These are phyloP conservation scores for Sphagnum magellanicum DNA, from an alignment of 228 moss, liverwort and hornwort species.

Conservation along the genomic window DNA sequence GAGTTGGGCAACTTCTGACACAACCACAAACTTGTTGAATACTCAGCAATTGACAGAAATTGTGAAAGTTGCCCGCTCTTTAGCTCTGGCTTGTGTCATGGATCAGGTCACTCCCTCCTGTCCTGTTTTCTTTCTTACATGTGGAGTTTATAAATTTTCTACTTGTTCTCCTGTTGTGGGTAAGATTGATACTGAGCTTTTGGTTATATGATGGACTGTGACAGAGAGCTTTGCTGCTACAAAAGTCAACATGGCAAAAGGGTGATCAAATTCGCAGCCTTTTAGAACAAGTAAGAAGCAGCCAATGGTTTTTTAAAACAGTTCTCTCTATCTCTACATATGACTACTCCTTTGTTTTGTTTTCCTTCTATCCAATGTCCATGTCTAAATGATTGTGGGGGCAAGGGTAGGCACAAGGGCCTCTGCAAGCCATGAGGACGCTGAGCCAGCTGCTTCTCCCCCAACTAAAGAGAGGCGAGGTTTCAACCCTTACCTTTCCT, in stretches of 20 bases:
- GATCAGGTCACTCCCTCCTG: slow-evolving; percentile 51
- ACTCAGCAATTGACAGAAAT: slow-evolving; percentile 72
- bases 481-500: slow-evolving; percentile 27
- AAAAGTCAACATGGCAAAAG: slow-evolving; percentile 71
- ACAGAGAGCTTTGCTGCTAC: slow-evolving; percentile 82
- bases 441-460: slow-evolving; percentile 77
- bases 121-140: background rate
- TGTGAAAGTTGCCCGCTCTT: slow-evolving; percentile 77
- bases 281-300: slow-evolving; percentile 60
- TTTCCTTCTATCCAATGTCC: background rate
- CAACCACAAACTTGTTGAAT: slow-evolving; percentile 29
- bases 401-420: slow-evolving; percentile 45
- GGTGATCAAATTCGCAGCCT: slow-evolving; percentile 66
- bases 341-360: background rate
- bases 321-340: background rate
- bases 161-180: background rate
- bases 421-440: slow-evolving; percentile 80
- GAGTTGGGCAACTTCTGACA: background rate
- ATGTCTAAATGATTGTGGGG: background rate
- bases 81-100: slow-evolving; percentile 89
- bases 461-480: slow-evolving; percentile 94
- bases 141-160: background rate
- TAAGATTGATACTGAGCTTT: background rate
- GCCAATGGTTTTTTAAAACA: no score
- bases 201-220: background rate